Base-by-base conservation (phyloP, 2,329 filamentous ascomycete species). In the Lasiodiplodia sp. region DNA sequence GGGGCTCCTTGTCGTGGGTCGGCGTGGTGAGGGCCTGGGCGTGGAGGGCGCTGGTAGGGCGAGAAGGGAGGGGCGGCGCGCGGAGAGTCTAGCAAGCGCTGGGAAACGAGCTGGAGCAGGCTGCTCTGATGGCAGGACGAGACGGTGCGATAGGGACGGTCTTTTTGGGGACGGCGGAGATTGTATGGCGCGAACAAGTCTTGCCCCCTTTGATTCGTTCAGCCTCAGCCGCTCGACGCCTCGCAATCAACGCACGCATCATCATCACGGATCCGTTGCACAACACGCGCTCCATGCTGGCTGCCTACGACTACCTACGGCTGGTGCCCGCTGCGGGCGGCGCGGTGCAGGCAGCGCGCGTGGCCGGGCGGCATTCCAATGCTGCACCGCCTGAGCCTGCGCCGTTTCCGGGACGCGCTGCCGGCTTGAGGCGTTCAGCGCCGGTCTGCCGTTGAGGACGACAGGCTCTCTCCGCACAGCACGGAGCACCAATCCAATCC, bases 111-210 rank as follows among this genome's bases (percentile, higher is more conserved):
- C 66, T 62, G 66, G 66, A 62, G 23, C 55, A 31, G 51, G 66
- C 51, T 58, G 66, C 21, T 52, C 47, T 68, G 55, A 58, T 49
- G 53, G 53, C 53, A 67, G 44, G 40, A 60, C 53, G 38, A 56
- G 51, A 31, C 62, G 63, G 55, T 51, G 52, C n/a, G 64, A 66
- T 57, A 57, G 51, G 52, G 64, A 66, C 64, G 64, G 40, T 60
- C 56, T 58, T 68, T 52, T 68, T 40, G 56, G 55, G 56, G 47
- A 52, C 66, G 66, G 66, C 56, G 66, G 60, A 64, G 60, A 64
- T 64, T 64, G 49, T 68, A 68, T 68, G 66, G 66, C 66, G 66
- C 66, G 56, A 60, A 60, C 44, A 40, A 67, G 65, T 67, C 53
- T 51, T 40, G 56, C 53, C 66, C 66, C 66, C 66, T 68, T 62